Conservation (phyloP, 1,139 yeast species). For the Saccharomyces hybrid region DNA sequence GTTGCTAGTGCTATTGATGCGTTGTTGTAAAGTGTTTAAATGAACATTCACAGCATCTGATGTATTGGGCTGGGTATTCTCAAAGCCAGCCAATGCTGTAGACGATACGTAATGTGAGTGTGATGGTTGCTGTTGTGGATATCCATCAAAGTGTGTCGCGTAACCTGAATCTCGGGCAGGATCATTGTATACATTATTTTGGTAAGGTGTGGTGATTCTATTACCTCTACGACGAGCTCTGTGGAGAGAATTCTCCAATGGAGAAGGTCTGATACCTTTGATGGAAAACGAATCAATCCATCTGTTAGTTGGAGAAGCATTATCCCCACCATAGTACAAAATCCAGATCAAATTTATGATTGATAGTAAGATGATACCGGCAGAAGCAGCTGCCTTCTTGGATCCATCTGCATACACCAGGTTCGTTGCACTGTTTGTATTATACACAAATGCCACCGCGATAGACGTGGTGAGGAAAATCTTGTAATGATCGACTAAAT, state of each 20-base stretch:
- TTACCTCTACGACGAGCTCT: slow-evolving; percentile 18
- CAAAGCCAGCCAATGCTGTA: slow-evolving; percentile 35
- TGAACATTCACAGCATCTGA: slow-evolving; percentile 6
- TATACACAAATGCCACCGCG: slow-evolving; percentile 61
- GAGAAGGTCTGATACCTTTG: slow-evolving; percentile 36
- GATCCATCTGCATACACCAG: slow-evolving; percentile 62
- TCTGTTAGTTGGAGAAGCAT: slow-evolving; percentile 70
- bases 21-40: background rate
- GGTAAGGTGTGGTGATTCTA: background rate
- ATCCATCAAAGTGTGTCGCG: background rate
- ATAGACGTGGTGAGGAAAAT: slow-evolving; percentile 32
- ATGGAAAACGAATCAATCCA: slow-evolving; percentile 71
- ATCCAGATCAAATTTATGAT: slow-evolving; percentile 79
- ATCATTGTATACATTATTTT: background rate
- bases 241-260: slow-evolving; percentile 22
- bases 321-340: slow-evolving; percentile 77
- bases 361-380: slow-evolving; percentile 79
- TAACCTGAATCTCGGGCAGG: background rate
- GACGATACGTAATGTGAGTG: slow-evolving; percentile 32
- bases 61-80: slow-evolving; percentile 28
- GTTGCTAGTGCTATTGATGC: slow-evolving; percentile 3
- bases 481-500: slow-evolving; percentile 65
- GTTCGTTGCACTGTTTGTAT: slow-evolving; percentile 73
- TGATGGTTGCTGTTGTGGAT: background rate
- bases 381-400: slow-evolving; percentile 80